Evolutionary conservation across 345 rosid species (phyloP), one percentile per base, ranked within the genome.

Genomic region (Toxicodendron radicans): DNA sequence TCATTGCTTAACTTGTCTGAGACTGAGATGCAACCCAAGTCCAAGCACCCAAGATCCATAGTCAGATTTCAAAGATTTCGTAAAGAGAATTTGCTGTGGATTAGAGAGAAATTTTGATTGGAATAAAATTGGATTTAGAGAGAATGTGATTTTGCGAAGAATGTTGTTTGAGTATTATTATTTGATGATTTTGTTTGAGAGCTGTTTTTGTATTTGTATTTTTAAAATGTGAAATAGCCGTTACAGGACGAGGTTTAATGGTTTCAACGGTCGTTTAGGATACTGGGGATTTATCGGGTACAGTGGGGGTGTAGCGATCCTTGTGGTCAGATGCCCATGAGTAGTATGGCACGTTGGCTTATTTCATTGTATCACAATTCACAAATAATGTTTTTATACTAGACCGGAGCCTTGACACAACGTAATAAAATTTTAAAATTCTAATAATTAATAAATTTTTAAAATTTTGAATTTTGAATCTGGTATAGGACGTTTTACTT

Each of bases 31-130:
- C 93, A 85, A 43, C 93, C 89, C 77, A 87, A 64, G 74, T 92
- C 93, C 78, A 89, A 78, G 79, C 94, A 89, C 24, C 94, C 95
- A 65, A 85, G 81, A 80, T 92, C 94, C 91, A 92, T 89, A 1
- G 75, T 57, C 70, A 24, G 45, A 57, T 11, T 18, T 45, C 3
- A 13, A n/a, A 33, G 6, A 76, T n/a, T 41, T 41, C 32, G 32
- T n/a, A 45, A 74, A 48, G 18, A 30, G 58, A 48, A 35, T 64
- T 23, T 46, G 14, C 9, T 33, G 23, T 2, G 18, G 38, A 3
- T 1, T 51, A 68, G 73, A 51, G 48, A 51, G 56, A 35, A 64
- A 35, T 38, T 21, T 12, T 52, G 56, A 73, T 16, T 35, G 12
- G 35, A 35, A 35, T 38, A 41, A 53, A 33, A 5, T 16, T 30